phyloP scores from a whole-genome alignment of 148 eudicot species.

The Beta vulgaris region DNA sequence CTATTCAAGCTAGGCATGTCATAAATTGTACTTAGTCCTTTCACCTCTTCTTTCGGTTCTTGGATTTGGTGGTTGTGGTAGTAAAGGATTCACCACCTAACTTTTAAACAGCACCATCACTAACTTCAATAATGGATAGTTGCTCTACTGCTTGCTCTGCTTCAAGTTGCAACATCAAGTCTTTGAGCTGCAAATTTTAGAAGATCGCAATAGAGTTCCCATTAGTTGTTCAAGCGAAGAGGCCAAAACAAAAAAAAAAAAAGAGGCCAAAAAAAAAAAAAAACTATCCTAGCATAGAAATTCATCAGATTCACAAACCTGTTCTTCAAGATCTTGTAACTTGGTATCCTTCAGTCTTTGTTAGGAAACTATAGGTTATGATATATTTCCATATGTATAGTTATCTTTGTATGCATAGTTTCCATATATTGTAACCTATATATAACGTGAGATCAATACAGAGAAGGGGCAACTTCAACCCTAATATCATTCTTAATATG shows the following conservation, averaged over 20 bases:
- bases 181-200: constrained; percentile 38
- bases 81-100: constrained; percentile 29
- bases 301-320: constrained; percentile 41
- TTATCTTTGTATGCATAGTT: no score
- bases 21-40: neutral
- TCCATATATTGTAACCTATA: no score
- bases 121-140: constrained; percentile 29
- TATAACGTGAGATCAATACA: no score
- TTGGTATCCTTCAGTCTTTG: constrained; percentile 54
- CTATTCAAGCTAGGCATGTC: neutral
- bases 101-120: constrained; percentile 29
- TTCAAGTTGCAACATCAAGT: constrained; percentile 55
- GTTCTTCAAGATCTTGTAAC: constrained; percentile 68
- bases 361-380: no score
- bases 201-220: neutral
- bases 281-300: neutral
- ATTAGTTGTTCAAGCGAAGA: neutral
- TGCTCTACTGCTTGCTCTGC: constrained; percentile 33
- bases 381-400: no score
- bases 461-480: no score
- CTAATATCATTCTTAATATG: no score
- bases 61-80: constrained; percentile 20
- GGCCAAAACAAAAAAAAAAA: neutral
- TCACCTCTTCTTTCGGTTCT: constrained; percentile 28
- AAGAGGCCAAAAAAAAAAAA: no score